phyloP scores from a whole-genome alignment of 306 rosid genomes.

The Cicer bijugum region DNA sequence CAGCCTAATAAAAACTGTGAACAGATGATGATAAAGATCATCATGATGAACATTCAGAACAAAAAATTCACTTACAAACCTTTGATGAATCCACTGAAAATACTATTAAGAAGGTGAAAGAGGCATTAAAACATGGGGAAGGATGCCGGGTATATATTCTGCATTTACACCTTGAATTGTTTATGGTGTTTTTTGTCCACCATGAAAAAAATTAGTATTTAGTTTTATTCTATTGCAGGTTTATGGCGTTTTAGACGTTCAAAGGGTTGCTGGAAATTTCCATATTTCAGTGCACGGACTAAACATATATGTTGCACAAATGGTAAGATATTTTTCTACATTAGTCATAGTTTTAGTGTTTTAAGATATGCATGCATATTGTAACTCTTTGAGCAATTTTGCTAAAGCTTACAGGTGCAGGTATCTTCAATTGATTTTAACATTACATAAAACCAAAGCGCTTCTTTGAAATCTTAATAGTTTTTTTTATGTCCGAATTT shows the following conservation, averaged over 20 bases:
- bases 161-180: constrained; percentile 22
- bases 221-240: constrained; percentile 61
- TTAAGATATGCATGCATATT: constrained; percentile 14
- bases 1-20: constrained; percentile 42
- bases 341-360: constrained; percentile 15
- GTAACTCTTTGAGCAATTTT: constrained; percentile 22
- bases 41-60: constrained; percentile 61
- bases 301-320: constrained; percentile 90
- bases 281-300: constrained; percentile 92
- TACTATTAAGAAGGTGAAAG: constrained; percentile 75
- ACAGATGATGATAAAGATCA: constrained; percentile 66
- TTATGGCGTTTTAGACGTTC: constrained; percentile 93
- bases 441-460: constrained; percentile 1
- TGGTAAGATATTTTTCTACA: constrained; percentile 55
- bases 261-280: constrained; percentile 94
- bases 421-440: constrained; percentile 21
- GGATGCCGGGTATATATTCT: constrained; percentile 82
- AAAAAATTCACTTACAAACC: constrained; percentile 58
- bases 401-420: constrained; percentile 16
- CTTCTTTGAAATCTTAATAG: constrained; percentile 1
- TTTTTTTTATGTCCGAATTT: background rate
- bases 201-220: background rate
- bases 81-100: constrained; percentile 77
- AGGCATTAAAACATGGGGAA: constrained; percentile 67
- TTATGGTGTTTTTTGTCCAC: constrained; percentile 10